These are phyloP conservation scores for Schwanniomyces pseudopolymorphus DNA, from an alignment of 805 yeast species.

Conservation along the genomic window DNA sequence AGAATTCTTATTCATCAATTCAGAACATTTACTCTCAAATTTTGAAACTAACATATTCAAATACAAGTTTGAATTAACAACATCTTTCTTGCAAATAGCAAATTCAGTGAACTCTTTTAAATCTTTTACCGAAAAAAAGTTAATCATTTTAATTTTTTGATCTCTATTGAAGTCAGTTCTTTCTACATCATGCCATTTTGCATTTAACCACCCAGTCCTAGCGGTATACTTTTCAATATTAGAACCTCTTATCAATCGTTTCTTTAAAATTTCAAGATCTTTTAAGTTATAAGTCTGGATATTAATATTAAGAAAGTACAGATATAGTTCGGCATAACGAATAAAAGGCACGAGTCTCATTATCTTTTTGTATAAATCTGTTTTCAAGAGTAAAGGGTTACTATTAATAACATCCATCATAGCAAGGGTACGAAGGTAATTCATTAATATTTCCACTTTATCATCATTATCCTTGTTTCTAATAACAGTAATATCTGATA, in stretches of 20 bases:
- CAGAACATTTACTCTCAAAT: constrained; percentile 27
- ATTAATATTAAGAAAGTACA: constrained; percentile 31
- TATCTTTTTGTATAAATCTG: constrained; percentile 15
- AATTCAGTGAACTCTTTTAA: constrained; percentile 20
- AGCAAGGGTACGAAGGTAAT: constrained; percentile 27
- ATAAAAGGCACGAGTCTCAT: constrained; percentile 15
- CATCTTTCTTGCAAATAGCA: constrained; percentile 24
- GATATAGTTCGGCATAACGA: constrained; percentile 22
- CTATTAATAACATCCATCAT: constrained; percentile 20
- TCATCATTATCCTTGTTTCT: constrained; percentile 10
- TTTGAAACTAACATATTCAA: constrained; percentile 36
- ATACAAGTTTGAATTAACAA: constrained; percentile 33
- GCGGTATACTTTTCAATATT: constrained; percentile 30
- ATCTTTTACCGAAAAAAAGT: constrained; percentile 29
- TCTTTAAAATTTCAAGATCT: constrained; percentile 17
- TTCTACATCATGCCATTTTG: constrained; percentile 38
- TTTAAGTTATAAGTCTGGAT: constrained; percentile 23
- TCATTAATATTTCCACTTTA: constrained; percentile 18
- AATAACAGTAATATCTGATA: constrained; percentile 12
- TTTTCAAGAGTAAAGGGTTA: constrained; percentile 17
- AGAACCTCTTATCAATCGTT: constrained; percentile 25
- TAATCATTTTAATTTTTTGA: constrained; percentile 27
- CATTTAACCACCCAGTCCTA: constrained; percentile 34
- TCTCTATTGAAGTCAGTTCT: constrained; percentile 11
- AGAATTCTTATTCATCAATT: constrained; percentile 6